Evolutionary conservation across 2,329 filamentous ascomycete species (phyloP).

Genomic region (Colletotrichum viniferum): DNA sequence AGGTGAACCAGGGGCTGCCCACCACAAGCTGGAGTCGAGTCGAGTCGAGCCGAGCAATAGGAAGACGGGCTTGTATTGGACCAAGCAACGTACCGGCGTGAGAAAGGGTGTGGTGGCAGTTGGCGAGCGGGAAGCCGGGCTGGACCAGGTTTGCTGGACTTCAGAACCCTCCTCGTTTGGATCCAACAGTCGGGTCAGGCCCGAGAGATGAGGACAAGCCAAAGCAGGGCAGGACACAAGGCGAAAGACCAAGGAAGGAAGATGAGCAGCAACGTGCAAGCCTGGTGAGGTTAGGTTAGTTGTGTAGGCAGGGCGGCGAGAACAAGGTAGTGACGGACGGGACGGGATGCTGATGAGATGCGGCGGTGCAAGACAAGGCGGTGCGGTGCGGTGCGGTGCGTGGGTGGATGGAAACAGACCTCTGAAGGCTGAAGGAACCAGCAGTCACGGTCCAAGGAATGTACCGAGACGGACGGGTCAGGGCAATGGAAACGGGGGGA

Average conservation of each 20-base stretch:
- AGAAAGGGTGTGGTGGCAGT: neutral
- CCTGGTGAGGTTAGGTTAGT: neutral
- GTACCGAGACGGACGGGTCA: conserved; percentile 17
- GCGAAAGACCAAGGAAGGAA: neutral
- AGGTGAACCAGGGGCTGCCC: conserved; percentile 12
- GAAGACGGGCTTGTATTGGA: conserved; percentile 10
- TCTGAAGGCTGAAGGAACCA: neutral
- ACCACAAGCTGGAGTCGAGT: conserved; percentile 15
- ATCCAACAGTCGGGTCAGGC: neutral
- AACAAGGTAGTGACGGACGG: neutral
- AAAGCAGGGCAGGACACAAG: neutral
- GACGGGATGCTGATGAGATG: conserved; percentile 13
- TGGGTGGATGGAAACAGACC: neutral
- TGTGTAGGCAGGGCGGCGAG: neutral
- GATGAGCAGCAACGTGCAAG: neutral
- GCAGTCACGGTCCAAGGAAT: conserved; percentile 14
- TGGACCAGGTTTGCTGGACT: neutral
- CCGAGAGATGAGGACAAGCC: neutral
- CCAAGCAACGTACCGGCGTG: conserved; percentile 1
- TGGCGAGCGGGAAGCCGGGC: neutral
- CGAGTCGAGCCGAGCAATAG: neutral
- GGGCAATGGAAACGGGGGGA: neutral
- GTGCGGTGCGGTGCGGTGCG: neutral
- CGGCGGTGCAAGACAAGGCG: conserved; percentile 14
- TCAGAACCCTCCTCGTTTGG: neutral